These are phyloP conservation scores for Fusarium sp. DNA, from an alignment of 2,329 filamentous ascomycete species.

Conservation along the genomic window DNA sequence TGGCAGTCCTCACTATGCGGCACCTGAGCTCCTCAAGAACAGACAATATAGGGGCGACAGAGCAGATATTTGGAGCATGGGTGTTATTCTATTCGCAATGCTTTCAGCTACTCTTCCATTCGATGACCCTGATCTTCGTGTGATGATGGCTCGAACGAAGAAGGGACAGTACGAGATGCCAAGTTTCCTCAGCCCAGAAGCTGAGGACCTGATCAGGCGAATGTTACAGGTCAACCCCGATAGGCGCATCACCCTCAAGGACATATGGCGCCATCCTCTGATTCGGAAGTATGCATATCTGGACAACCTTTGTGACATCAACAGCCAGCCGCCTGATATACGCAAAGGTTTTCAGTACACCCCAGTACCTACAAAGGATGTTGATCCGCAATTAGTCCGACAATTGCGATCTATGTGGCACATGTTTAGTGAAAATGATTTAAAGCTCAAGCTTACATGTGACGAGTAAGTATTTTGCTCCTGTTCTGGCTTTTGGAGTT, in stretches of 20 bases:
- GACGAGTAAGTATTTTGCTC: constrained; percentile 62
- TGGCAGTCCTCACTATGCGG: constrained; percentile 95
- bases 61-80: constrained; percentile 94
- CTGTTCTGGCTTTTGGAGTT: not conserved
- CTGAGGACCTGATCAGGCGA: constrained; percentile 78
- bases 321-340: constrained; percentile 63
- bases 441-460: constrained; percentile 74
- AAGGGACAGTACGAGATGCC: constrained; percentile 70
- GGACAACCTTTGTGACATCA: constrained; percentile 69
- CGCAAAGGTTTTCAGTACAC: constrained; percentile 70
- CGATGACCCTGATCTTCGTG: constrained; percentile 69
- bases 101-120: constrained; percentile 87
- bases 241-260: constrained; percentile 78
- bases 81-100: constrained; percentile 88
- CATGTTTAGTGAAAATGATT: constrained; percentile 76
- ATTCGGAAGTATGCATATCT: constrained; percentile 83
- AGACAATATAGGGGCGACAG: constrained; percentile 82
- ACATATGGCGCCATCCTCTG: constrained; percentile 90
- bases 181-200: constrained; percentile 71
- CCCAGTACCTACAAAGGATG: constrained; percentile 68
- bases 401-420: constrained; percentile 94
- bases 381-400: constrained; percentile 83
- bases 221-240: constrained; percentile 84
- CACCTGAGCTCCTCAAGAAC: constrained; percentile 86
- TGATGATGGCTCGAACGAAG: constrained; percentile 70